Conservation (phyloP, 257 asterid genomes). For the Solanum arcanum region DNA sequence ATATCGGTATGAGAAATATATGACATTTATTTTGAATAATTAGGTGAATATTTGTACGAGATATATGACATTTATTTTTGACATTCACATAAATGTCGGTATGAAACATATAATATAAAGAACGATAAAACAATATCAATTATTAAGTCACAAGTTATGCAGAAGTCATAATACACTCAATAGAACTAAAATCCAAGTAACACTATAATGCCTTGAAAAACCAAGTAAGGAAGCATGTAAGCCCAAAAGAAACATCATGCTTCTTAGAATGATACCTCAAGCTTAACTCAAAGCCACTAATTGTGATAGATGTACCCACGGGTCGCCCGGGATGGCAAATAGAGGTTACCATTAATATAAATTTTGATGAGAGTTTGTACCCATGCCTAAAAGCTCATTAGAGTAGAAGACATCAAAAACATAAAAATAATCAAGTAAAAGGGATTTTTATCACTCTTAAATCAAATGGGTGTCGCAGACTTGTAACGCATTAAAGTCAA, state of each 20-base stretch:
- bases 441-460: not conserved
- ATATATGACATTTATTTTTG: no score
- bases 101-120: not conserved
- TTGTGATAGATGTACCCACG: not conserved
- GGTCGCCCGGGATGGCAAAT: not conserved
- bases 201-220: not conserved
- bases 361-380: not conserved
- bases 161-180: not conserved
- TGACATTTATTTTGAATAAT: no score
- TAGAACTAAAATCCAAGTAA: no score
- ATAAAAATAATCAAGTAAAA: not conserved
- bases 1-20: no score
- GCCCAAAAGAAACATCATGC: not conserved
- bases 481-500: not conserved
- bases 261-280: not conserved
- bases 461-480: no score
- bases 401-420: not conserved
- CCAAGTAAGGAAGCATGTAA: no score
- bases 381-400: no score
- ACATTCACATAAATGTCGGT: no score
- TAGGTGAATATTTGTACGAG: no score
- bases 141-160: not conserved
- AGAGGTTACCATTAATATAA: not conserved
- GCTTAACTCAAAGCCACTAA: not conserved
- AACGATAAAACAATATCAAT: not conserved